Percentiles rank a stretch among this genome's conserved stretches.
These are phyloP conservation scores for Raphanus hybrid DNA, from an alignment of 441 rosid genomes.

Conservation along the genomic window DNA sequence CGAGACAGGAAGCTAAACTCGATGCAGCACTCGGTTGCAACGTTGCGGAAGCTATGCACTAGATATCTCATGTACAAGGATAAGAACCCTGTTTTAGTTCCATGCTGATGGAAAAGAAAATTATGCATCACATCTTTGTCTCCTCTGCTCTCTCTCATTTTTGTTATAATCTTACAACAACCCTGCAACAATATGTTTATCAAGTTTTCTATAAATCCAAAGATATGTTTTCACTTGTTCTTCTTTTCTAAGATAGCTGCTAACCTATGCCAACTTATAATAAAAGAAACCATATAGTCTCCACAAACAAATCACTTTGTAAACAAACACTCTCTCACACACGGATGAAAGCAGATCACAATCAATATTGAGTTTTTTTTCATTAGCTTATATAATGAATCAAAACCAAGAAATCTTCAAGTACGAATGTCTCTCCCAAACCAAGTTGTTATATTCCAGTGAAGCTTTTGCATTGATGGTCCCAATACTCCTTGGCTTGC, in stretches of 20 bases:
- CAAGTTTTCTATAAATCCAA: neutral
- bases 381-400: neutral
- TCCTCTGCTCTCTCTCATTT: neutral
- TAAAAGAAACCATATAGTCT: neutral
- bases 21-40: conserved; percentile 92
- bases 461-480: conserved; percentile 71
- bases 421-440: neutral
- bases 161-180: conserved; percentile 12
- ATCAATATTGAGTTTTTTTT: neutral
- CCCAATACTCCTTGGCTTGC: conserved; percentile 90
- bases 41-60: conserved; percentile 73
- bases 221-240: neutral
- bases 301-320: neutral
- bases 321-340: too few relatives aligned
- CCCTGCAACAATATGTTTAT: conserved; percentile 13
- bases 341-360: too few relatives aligned
- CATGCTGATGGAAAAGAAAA: conserved; percentile 40
- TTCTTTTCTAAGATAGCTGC: neutral
- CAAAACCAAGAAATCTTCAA: conserved; percentile 12
- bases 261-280: neutral
- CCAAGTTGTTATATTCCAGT: conserved; percentile 52
- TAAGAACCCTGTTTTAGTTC: conserved; percentile 66
- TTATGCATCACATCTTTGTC: neutral
- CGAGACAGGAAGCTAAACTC: conserved; percentile 84
- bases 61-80: conserved; percentile 63